A percentile compares a stretch with the other conserved stretches of the same genome.
Conservation (phyloP, 106 monocot genomes). For the Triglochin maritima region DNA sequence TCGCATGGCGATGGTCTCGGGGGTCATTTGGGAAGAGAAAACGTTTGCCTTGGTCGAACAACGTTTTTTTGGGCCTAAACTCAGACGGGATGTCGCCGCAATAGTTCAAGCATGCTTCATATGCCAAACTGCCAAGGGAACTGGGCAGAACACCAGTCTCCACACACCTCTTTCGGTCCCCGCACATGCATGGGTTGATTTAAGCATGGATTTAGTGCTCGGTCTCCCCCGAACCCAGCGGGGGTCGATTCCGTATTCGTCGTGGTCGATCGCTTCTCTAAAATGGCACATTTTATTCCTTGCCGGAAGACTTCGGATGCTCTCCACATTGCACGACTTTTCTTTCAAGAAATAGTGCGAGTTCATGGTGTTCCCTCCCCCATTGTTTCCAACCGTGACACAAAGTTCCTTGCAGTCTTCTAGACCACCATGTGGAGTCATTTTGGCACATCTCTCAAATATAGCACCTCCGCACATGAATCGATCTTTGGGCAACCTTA, state of each 20-base stretch:
- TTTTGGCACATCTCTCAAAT: neutral
- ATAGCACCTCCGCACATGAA: neutral
- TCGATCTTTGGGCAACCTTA: neutral
- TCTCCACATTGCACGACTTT: neutral
- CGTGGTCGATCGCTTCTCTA: constrained; percentile 3
- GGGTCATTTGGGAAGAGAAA: no score
- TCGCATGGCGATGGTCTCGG: no score
- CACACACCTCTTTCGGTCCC: constrained; percentile 2
- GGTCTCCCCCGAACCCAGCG: neutral
- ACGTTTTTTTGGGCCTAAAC: no score
- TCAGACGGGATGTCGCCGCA: no score
- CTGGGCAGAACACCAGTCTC: constrained; percentile 3
- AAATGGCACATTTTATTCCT: constrained; percentile 4
- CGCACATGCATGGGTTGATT: neutral
- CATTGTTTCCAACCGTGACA: constrained; percentile 3
- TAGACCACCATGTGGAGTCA: neutral
- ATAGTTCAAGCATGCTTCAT: no score
- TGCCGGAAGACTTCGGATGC: neutral
- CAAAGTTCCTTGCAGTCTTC: neutral
- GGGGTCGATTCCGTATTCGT: neutral
- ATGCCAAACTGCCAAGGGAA: no score
- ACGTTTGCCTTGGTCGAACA: no score
- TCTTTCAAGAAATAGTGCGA: neutral
- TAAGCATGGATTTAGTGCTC: constrained; percentile 5
- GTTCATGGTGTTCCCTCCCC: neutral